phyloP scores from a whole-genome alignment of 1,284 basidiomycete species.

The Apiotrichum brassicae region DNA sequence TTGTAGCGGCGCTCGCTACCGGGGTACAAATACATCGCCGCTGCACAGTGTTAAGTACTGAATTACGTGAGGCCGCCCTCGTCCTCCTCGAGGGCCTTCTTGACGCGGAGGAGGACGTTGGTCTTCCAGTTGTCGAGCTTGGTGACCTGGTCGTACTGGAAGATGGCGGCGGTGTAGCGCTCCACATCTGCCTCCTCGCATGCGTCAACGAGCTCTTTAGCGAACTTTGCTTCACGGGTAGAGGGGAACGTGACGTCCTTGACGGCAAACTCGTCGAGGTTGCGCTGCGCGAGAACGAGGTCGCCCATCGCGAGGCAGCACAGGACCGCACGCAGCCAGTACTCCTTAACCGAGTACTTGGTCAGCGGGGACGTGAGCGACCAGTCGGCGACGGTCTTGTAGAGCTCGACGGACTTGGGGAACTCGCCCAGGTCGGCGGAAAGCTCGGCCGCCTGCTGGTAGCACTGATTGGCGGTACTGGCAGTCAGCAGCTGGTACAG shows the following conservation, averaged over 20 bases:
- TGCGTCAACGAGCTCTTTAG: slow-evolving; percentile 67
- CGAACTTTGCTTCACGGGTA: slow-evolving; percentile 84
- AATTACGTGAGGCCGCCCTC: slow-evolving; percentile 48
- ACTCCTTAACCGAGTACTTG: slow-evolving; percentile 98
- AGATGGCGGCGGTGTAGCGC: slow-evolving; percentile 61
- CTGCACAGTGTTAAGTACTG: neutral
- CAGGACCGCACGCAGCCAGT: slow-evolving; percentile 81
- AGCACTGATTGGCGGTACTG: slow-evolving; percentile 92
- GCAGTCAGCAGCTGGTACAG: neutral
- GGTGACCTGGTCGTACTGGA: slow-evolving; percentile 78
- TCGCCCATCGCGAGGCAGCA: slow-evolving; percentile 88
- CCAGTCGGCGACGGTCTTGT: slow-evolving; percentile 83
- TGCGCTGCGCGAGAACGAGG: slow-evolving; percentile 71
- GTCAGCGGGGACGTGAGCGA: slow-evolving; percentile 78
- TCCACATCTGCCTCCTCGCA: slow-evolving; percentile 73
- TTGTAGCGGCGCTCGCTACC: no score
- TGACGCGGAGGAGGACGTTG: slow-evolving; percentile 75
- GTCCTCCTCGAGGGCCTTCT: slow-evolving; percentile 65
- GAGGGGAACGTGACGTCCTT: slow-evolving; percentile 72
- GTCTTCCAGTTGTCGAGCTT: slow-evolving; percentile 96
- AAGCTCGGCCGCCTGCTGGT: slow-evolving; percentile 91
- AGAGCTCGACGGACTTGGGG: slow-evolving; percentile 75
- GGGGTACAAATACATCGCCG: slow-evolving; percentile 5
- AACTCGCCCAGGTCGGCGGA: slow-evolving; percentile 85
- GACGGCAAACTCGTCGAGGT: slow-evolving; percentile 64